Evolutionary conservation across 208 protist genomes (phyloP).

Genomic region (Leishmania guyanensis): DNA sequence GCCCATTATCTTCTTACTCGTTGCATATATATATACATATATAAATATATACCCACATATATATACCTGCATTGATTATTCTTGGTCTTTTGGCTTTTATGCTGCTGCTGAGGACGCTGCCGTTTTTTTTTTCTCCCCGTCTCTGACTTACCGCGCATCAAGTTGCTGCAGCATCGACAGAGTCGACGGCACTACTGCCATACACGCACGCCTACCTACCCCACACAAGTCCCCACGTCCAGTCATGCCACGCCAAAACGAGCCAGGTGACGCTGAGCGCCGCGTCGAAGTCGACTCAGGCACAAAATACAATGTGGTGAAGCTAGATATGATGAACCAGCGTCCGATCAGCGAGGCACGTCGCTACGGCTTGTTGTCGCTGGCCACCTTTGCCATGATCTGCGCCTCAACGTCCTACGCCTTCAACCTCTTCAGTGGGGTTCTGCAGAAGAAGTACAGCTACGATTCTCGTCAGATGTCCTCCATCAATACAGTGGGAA

Average conservation of each 20-base stretch:
- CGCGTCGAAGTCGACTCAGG: neutral
- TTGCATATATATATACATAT: too few relatives aligned
- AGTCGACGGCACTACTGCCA: neutral
- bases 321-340: conserved; percentile 18
- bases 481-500: conserved; percentile 50
- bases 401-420: conserved; percentile 54
- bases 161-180: neutral
- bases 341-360: conserved; percentile 40
- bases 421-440: conserved; percentile 60
- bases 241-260: neutral
- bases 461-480: conserved; percentile 53
- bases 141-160: neutral
- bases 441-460: conserved; percentile 39
- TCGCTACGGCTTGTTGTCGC: conserved; percentile 46
- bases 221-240: neutral
- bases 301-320: conserved; percentile 14
- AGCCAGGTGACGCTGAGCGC: neutral
- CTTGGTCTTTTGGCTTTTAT: neutral
- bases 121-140: neutral
- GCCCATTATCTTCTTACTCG: too few relatives aligned
- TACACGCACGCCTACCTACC: neutral
- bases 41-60: too few relatives aligned
- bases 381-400: conserved; percentile 41
- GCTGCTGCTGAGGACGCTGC: neutral
- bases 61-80: too few relatives aligned